Evolutionary conservation across 805 yeast species (phyloP), one percentile per base, ranked within the genome.

Genomic region (Monosporozyma yasuniensis): DNA sequence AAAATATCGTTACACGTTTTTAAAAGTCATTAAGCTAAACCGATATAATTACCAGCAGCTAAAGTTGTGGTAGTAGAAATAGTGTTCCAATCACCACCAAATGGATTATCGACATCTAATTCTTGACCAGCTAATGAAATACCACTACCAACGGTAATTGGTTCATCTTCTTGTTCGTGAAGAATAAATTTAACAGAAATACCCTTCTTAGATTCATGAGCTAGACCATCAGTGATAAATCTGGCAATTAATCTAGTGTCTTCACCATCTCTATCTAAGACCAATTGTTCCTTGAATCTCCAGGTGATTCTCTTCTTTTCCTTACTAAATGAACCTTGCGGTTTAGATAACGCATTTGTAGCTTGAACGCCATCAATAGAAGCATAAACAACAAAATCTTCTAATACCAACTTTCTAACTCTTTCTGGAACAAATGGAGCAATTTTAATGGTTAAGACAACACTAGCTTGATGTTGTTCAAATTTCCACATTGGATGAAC

Each of bases 401-500:
- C 70, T 54, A 73, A 54, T 0, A 54, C 52, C 14, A 66, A 47
- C 34, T 56, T 52, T 28, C 52, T 62, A 12, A 79, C 63, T 16
- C 67, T 61, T 18, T 69, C 68, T 23, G 67, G 59, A 16, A 63
- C 52, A 23, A 69, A 66, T 12, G 69, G 67, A 6, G 61, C 56
- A 37, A 79, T 57, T 34, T 61, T 61, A 54, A 87, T 68, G 18
- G 84, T 80, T 50, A 91, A 73, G 69, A 90, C 85, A 50, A 91
- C 84, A 56, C 95, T 83, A 1, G 96, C 82, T 69, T 89, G 96
- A 49, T 76, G 82, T 18, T 76, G 75, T 65, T 90, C 96, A 62
- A 84, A 84, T 61, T 89, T 84, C 98, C 98, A 93, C 43, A 84
- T 79, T 41, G 96, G 96, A 38, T 80, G 74, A 44, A 91, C 74